Base-by-base conservation (phyloP, 306 rosid species). In the Acacia acuminata region DNA sequence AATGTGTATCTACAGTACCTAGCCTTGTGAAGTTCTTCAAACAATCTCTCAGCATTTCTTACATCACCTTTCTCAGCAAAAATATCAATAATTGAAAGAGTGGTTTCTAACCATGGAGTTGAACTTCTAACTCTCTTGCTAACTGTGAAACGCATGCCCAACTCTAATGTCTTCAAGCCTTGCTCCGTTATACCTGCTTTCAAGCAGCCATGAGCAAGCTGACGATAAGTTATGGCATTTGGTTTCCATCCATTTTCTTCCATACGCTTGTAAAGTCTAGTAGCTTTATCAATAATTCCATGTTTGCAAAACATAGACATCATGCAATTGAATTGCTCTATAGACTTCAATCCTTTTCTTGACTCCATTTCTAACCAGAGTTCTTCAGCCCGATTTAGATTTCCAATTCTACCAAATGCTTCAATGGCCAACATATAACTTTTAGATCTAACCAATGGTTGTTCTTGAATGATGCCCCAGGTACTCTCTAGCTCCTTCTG, bases 31-130 rank as follows among this genome's bases (percentile, higher is more conserved):
- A 94, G 90, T 80, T 91, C 99, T 80, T 82, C 86, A 76, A 94
- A 96, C 75, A 94, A 81, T 84, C 85, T 91, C 86, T 91, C 97
- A 5, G 84, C 94, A 80, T 91, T 96, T 83, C 27, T 86, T 17
- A 94, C 87, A 75, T 94, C 97, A 40, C 99, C 97, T 60, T 75
- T 94, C 68, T 88, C 93, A 30, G 97, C 93, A 67, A 96, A 89
- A 77, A 79, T 76, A 77, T 89, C 97, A 68, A 88, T 76, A 84
- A 94, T 92, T 61, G 88, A 90, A 80, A 86, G 89, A 51, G 97
- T 94, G 69, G 97, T 90, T 86, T 96, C 97, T 88, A 94, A 83
- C 97, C 98, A 96, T 24, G 99, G 97, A 27, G 89, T 88, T 75
- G 98, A 94, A 83, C 89, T 89, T 45, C 89, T 86, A 24, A 96